Conservation (phyloP, 164 flowering plant species). For the Amborella trichopoda region DNA sequence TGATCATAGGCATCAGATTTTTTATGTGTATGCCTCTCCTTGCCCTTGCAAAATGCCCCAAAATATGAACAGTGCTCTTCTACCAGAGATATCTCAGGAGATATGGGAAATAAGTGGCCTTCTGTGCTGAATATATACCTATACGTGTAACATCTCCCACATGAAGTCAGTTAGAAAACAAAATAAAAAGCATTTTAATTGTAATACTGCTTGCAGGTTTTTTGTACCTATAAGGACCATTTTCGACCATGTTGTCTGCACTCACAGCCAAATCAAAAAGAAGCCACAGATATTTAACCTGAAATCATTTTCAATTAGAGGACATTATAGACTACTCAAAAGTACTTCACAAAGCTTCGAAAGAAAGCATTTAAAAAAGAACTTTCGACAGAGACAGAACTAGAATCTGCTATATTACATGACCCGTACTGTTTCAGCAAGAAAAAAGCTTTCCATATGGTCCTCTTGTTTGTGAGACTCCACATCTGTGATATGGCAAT, state of each 20-base stretch:
- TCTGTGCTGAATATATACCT: constrained; percentile 96
- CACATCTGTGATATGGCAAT: constrained; percentile 94
- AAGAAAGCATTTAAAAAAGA: too few relatives aligned
- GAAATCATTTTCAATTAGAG: constrained; percentile 1
- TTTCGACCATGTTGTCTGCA: constrained; percentile 89
- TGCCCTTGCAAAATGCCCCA: constrained; percentile 64
- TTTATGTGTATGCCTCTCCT: constrained; percentile 15
- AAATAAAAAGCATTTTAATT: background rate
- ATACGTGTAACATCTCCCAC: constrained; percentile 2
- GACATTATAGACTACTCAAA: too few relatives aligned
- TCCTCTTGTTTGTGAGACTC: constrained; percentile 89
- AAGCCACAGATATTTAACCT: constrained; percentile 99
- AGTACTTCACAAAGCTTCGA: too few relatives aligned
- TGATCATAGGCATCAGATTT: constrained; percentile 17
- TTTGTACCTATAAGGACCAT: constrained; percentile 90
- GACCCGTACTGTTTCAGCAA: constrained; percentile 87
- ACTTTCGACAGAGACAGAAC: too few relatives aligned
- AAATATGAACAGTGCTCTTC: constrained; percentile 77
- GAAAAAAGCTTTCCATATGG: constrained; percentile 99
- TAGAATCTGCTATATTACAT: too few relatives aligned
- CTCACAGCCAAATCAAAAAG: constrained; percentile 98
- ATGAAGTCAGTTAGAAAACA: background rate
- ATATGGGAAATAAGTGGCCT: constrained; percentile 85
- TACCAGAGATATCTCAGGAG: constrained; percentile 73
- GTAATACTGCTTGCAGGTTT: background rate